Percentiles rank a stretch among this genome's conserved stretches.
phyloP scores from a whole-genome alignment of 768 basidiomycete genomes.

The Hygrocybe coccinea region DNA sequence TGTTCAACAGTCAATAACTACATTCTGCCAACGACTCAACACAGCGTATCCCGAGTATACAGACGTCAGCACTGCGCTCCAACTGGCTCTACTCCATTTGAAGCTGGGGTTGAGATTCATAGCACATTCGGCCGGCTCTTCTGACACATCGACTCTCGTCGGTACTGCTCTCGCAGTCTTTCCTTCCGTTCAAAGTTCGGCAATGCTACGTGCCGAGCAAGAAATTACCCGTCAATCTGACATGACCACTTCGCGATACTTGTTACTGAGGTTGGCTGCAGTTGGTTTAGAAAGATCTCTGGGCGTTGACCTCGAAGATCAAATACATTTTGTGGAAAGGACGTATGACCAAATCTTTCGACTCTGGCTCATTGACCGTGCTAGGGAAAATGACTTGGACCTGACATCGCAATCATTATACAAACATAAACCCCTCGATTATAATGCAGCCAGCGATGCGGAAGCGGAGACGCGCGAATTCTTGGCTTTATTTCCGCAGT shows the following conservation, averaged over 20 bases:
- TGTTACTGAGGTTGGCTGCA: slow-evolving; percentile 48
- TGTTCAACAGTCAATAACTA: slow-evolving; percentile 71
- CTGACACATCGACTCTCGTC: slow-evolving; percentile 21
- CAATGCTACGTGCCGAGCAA: slow-evolving; percentile 28
- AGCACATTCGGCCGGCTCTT: slow-evolving; percentile 19
- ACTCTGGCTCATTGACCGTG: slow-evolving; percentile 82
- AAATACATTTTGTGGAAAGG: slow-evolving; percentile 38
- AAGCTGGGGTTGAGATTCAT: slow-evolving; percentile 67
- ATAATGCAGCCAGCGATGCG: slow-evolving; percentile 57
- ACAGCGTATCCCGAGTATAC: slow-evolving; percentile 61
- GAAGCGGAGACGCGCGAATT: slow-evolving; percentile 84
- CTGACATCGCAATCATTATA: slow-evolving; percentile 72
- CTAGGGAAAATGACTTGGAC: slow-evolving; percentile 59
- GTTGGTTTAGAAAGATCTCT: slow-evolving; percentile 41
- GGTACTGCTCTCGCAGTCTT: slow-evolving; percentile 44
- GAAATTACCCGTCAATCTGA: slow-evolving; percentile 25
- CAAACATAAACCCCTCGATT: slow-evolving; percentile 51
- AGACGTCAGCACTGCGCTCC: slow-evolving; percentile 68
- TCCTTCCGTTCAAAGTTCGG: slow-evolving; percentile 47
- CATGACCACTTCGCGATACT: slow-evolving; percentile 34
- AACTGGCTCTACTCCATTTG: slow-evolving; percentile 58
- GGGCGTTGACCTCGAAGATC: slow-evolving; percentile 32
- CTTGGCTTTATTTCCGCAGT: slow-evolving; percentile 78
- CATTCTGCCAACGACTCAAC: slow-evolving; percentile 71
- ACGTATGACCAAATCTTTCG: slow-evolving; percentile 66